These are phyloP conservation scores for Ophiostoma triangulosporum DNA, from an alignment of 2,329 filamentous ascomycete genomes.

Conservation along the genomic window DNA sequence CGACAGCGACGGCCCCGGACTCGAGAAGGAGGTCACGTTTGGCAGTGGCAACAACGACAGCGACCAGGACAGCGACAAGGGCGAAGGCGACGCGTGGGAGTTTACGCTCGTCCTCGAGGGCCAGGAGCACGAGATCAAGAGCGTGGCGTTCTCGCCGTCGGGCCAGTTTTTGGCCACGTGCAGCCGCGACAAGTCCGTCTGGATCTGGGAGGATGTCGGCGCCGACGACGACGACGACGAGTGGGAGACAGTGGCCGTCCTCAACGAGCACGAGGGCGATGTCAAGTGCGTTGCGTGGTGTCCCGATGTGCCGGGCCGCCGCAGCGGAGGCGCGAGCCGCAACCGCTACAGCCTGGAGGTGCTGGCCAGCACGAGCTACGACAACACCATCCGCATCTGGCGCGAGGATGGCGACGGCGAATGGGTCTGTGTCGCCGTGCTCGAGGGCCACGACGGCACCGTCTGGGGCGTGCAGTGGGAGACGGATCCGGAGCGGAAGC, in stretches of 20 bases:
- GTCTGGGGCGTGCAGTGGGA: constrained; percentile 82
- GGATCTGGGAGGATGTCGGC: constrained; percentile 94
- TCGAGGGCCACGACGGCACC: constrained; percentile 71
- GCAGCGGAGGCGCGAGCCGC: constrained; percentile 8
- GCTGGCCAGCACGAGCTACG: constrained; percentile 84
- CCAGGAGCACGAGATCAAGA: constrained; percentile 87
- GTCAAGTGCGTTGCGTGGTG: constrained; percentile 94
- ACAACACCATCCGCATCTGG: constrained; percentile 82
- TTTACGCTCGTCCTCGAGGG: constrained; percentile 88
- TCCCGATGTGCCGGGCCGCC: constrained; percentile 45
- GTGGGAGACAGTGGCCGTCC: constrained; percentile 89
- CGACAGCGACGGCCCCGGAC: constrained; percentile 21
- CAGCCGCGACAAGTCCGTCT: constrained; percentile 83
- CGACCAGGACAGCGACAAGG: constrained; percentile 26
- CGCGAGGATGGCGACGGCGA: constrained; percentile 78
- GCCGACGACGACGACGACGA: constrained; percentile 68
- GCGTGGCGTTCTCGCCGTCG: constrained; percentile 58
- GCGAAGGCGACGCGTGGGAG: constrained; percentile 72
- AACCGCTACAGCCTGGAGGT: constrained; percentile 47
- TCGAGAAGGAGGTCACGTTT: constrained; percentile 27
- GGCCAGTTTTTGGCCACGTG: constrained; percentile 79
- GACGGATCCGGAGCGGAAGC: constrained; percentile 25
- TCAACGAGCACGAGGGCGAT: constrained; percentile 89
- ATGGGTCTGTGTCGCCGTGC: constrained; percentile 76
- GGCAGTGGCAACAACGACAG: constrained; percentile 15